Evolutionary conservation across 192 early-diverging fungal species (phyloP).

Genomic region (Rhizophagus sp.): DNA sequence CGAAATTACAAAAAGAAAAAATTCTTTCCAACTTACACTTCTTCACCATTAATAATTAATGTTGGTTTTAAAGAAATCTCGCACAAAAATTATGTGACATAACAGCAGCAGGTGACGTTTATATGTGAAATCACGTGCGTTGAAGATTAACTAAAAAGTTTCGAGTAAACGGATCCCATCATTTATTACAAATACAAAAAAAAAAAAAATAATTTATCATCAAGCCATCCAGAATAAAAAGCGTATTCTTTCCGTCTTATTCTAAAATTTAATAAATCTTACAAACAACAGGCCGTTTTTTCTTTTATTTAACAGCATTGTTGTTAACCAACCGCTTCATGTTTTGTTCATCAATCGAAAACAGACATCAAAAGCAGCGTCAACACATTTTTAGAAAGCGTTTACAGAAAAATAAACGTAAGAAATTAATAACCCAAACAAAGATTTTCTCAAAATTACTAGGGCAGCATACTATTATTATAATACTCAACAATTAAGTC

Average conservation of each 20-base stretch:
- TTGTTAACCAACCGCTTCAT: conserved; percentile 27
- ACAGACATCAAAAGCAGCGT: conserved; percentile 11
- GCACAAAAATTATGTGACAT: too few species aligned
- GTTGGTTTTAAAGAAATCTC: too few species aligned
- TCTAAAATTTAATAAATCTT: background rate
- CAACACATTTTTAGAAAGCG: conserved; percentile 17
- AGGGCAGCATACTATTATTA: background rate
- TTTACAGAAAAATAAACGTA: conserved; percentile 23
- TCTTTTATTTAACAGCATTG: background rate
- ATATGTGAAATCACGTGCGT: too few species aligned
- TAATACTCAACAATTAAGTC: conserved; percentile 1
- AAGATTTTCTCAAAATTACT: background rate
- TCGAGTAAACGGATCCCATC: too few species aligned
- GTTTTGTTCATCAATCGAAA: conserved; percentile 27
- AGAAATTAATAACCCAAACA: conserved; percentile 9
- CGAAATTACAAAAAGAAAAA: background rate
- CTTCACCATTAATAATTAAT: background rate
- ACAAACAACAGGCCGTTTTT: background rate
- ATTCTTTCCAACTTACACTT: background rate
- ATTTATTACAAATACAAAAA: too few species aligned
- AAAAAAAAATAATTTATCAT: too few species aligned
- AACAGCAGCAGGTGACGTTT: too few species aligned
- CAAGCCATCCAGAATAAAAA: background rate
- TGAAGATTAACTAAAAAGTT: too few species aligned
- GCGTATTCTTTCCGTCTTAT: background rate